Evolutionary conservation across 2,329 filamentous ascomycete genomes (phyloP).

Genomic region (Penicillium decumbens): DNA sequence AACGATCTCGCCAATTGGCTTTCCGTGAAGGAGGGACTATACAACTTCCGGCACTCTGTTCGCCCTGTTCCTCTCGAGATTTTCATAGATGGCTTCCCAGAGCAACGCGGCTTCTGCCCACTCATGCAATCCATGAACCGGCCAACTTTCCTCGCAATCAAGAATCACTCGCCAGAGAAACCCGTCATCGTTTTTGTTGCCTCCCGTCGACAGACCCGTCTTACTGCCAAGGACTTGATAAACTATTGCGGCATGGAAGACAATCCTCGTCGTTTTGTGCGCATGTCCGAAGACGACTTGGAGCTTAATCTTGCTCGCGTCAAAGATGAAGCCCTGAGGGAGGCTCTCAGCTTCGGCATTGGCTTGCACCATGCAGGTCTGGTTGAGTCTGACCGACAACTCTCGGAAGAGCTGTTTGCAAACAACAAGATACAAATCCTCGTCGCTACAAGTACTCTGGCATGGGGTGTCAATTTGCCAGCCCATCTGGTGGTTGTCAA

Average conservation of each 20-base stretch:
- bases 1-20: constrained; percentile 93
- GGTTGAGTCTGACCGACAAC: constrained; percentile 85
- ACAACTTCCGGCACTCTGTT: constrained; percentile 96
- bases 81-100: constrained; percentile 95
- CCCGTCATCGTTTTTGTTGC: constrained; percentile 98
- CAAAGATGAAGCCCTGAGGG: constrained; percentile 86
- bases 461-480: constrained; percentile 96
- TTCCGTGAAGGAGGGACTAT: constrained; percentile 89
- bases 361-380: constrained; percentile 95
- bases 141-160: constrained; percentile 92
- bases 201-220: constrained; percentile 85
- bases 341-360: constrained; percentile 95
- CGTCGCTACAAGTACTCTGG: constrained; percentile 89
- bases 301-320: constrained; percentile 81
- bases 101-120: constrained; percentile 90
- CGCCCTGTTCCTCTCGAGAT: constrained; percentile 93
- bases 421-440: constrained; percentile 98
- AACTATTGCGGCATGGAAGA: constrained; percentile 99
- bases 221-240: constrained; percentile 94
- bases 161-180: constrained; percentile 91
- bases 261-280: constrained; percentile 85
- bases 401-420: constrained; percentile 90
- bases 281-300: constrained; percentile 91
- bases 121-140: constrained; percentile 99
- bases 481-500: constrained; percentile 97